Evolutionary conservation across 225 moss, liverwort and hornwort species (phyloP), one percentile per base, ranked within the genome.

Genomic region (Pleurozium schreberi): DNA sequence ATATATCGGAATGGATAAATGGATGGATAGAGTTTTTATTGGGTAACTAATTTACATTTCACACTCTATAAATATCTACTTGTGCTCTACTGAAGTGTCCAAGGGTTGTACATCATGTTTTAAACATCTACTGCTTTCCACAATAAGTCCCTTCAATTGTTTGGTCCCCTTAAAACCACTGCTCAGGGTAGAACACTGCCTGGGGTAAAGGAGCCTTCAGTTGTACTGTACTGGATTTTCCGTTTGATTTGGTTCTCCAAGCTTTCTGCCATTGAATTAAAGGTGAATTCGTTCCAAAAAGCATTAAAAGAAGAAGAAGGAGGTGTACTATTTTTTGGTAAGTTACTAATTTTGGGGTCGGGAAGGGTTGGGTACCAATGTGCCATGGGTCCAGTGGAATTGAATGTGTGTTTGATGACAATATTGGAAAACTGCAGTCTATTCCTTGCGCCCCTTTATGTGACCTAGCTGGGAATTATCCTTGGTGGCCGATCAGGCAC

Each of bases 401-500:
- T 53, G 36, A 86, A 42, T 87, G 62, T 61, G 80, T 80, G n/a
- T 60, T 87, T n/a, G 38, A 25, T 58, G 59, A 52, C 42, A 49
- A 89, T 69, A 70, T 43, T 61, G 52, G 64, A 50, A 76, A 55
- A 31, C 31, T 34, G 87, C 33, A 45, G 80, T 36, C 53, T 16
- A 78, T 61, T 55, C 28, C 31, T 18, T 28, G 11, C 47, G 66
- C 33, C 13, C 62, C 73, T 63, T 71, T 45, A 38, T 57, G 69
- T 40, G 59, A 6, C 27, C 15, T n/a, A n/a, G n/a, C n/a, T 23
- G 16, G 43, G 14, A 61, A 78, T 26, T 9, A 43, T 67, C 80
- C 87, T 70, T 18, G n/a, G n/a, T n/a, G n/a, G n/a, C n/a, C n/a
- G n/a, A 92, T 93, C 7, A 94, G 74, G 31, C 94, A 94, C 34